phyloP scores from a whole-genome alignment of 2,329 filamentous ascomycete species.

The Fusarium sp. region DNA sequence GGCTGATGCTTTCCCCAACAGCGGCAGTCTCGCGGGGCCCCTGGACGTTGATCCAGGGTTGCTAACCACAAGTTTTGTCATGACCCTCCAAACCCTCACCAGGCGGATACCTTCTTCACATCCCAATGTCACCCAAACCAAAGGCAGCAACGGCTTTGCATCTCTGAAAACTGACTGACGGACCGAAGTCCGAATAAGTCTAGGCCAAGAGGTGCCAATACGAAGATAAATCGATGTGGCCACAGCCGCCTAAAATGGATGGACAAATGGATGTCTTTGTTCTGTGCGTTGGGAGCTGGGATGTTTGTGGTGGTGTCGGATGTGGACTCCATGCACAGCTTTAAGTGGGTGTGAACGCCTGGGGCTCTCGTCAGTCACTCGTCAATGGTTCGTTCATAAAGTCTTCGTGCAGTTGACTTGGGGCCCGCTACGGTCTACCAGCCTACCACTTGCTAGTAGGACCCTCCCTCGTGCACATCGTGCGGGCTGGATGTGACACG shows the following conservation, averaged over 20 bases:
- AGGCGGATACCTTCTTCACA: neutral
- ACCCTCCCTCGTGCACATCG: conserved; percentile 39
- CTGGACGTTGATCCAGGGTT: conserved; percentile 26
- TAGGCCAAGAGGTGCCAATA: conserved; percentile 28
- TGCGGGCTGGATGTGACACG: conserved; percentile 39
- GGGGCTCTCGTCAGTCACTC: conserved; percentile 31
- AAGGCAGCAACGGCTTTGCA: conserved; percentile 25
- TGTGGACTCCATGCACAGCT: conserved; percentile 34
- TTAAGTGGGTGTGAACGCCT: conserved; percentile 37
- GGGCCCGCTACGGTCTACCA: conserved; percentile 39
- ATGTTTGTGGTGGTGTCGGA: conserved; percentile 42
- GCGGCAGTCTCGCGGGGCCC: conserved; percentile 36
- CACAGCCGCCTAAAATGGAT: conserved; percentile 27
- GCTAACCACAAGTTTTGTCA: conserved; percentile 14
- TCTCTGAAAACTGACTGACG: conserved; percentile 16
- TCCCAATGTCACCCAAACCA: conserved; percentile 20
- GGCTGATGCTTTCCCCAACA: conserved; percentile 14
- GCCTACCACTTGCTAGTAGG: conserved; percentile 32
- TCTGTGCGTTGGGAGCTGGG: conserved; percentile 37
- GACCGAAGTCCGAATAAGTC: conserved; percentile 30
- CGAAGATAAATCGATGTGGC: conserved; percentile 24
- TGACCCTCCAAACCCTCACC: neutral
- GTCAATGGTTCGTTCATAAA: conserved; percentile 37
- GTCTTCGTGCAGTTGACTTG: conserved; percentile 28
- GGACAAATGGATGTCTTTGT: conserved; percentile 38